phyloP scores from a whole-genome alignment of 1,284 basidiomycete species.

The Austroboletus niveus region DNA sequence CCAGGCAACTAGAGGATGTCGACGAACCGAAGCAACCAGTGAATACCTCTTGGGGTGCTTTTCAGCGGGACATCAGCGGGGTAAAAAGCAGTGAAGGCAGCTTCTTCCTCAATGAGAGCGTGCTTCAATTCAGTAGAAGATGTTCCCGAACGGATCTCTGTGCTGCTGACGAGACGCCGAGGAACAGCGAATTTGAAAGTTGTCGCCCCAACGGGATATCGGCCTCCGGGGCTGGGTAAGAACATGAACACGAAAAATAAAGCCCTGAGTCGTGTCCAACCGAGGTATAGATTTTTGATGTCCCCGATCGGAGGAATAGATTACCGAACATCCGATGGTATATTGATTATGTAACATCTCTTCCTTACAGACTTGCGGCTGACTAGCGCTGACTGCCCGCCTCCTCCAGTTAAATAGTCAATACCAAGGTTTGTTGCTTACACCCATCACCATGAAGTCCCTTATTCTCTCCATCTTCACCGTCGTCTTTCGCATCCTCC shows the following conservation, averaged over 20 bases:
- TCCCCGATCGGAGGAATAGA: too few relatives aligned
- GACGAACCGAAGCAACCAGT: conserved; percentile 53
- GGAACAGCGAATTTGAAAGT: conserved; percentile 49
- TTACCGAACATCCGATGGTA: too few relatives aligned
- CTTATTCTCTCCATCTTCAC: background rate
- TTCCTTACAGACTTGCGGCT: conserved; percentile 6
- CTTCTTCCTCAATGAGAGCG: conserved; percentile 52
- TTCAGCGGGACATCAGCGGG: conserved; percentile 41
- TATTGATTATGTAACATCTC: too few relatives aligned
- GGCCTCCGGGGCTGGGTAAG: conserved; percentile 42
- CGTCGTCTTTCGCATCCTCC: background rate
- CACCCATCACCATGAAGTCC: conserved; percentile 6
- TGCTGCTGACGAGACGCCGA: conserved; percentile 36
- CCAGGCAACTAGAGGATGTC: background rate
- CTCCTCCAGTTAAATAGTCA: background rate
- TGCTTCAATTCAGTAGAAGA: conserved; percentile 27
- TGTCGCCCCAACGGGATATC: conserved; percentile 52
- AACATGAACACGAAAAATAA: conserved; percentile 26
- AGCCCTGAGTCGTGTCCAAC: background rate
- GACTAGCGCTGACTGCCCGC: conserved; percentile 1
- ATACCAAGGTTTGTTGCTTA: conserved; percentile 12
- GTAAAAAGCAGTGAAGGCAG: conserved; percentile 60
- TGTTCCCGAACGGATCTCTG: conserved; percentile 31
- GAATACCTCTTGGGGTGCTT: conserved; percentile 38
- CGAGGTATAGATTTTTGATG: too few relatives aligned